Evolutionary conservation across 495 filamentous ascomycete species (phyloP).

Genomic region (Aspergillus indologenus): DNA sequence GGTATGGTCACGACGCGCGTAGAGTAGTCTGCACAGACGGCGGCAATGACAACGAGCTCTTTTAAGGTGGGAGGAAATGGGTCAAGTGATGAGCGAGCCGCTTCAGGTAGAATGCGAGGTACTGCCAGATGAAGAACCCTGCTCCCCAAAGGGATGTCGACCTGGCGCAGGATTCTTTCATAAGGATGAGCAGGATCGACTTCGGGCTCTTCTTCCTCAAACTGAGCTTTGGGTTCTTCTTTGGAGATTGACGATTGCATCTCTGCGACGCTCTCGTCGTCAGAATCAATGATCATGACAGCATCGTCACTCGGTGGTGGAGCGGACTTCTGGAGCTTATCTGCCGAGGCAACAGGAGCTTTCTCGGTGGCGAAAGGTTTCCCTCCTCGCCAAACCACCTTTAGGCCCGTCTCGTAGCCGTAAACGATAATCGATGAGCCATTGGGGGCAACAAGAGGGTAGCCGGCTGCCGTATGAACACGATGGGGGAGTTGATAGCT

Average conservation of each 20-base stretch:
- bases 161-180: slow-evolving; percentile 58
- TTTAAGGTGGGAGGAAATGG: slow-evolving; percentile 59
- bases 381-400: slow-evolving; percentile 79
- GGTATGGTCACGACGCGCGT: slow-evolving; percentile 71
- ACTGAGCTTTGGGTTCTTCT: slow-evolving; percentile 46
- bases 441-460: slow-evolving; percentile 75
- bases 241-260: slow-evolving; percentile 21
- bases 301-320: slow-evolving; percentile 46
- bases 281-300: slow-evolving; percentile 76
- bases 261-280: slow-evolving; percentile 61
- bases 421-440: slow-evolving; percentile 82
- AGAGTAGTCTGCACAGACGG: slow-evolving; percentile 66
- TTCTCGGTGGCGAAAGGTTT: slow-evolving; percentile 53
- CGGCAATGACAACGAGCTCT: slow-evolving; percentile 64
- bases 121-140: slow-evolving; percentile 59
- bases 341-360: slow-evolving; percentile 19
- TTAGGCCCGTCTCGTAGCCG: slow-evolving; percentile 74
- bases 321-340: slow-evolving; percentile 26
- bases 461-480: slow-evolving; percentile 67
- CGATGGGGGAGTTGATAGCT: slow-evolving; percentile 78
- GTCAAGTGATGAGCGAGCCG: slow-evolving; percentile 45
- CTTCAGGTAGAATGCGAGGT: slow-evolving; percentile 50
- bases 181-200: slow-evolving; percentile 51
- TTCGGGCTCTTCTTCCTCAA: slow-evolving; percentile 59
- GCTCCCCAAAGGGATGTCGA: slow-evolving; percentile 66